phyloP scores from a whole-genome alignment of 1,284 basidiomycete genomes.

The Trichosporon inkin region DNA sequence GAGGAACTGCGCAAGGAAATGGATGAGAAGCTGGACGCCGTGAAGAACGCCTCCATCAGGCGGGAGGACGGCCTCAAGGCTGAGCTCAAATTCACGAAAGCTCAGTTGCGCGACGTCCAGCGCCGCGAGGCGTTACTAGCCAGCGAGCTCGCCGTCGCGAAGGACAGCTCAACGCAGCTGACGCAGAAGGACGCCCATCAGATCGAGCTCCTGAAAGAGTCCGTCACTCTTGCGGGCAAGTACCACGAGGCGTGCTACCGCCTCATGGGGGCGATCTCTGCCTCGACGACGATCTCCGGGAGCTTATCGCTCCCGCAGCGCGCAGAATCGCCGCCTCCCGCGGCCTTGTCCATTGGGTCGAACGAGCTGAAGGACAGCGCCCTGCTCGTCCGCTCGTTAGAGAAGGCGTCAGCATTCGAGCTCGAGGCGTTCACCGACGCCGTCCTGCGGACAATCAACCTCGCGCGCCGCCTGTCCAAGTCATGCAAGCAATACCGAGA shows the following conservation, averaged over 20 bases:
- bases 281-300: conserved; percentile 46
- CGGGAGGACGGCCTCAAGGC: conserved; percentile 49
- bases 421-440: conserved; percentile 77
- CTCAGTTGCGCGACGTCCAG: conserved; percentile 46
- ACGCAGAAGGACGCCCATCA: conserved; percentile 35
- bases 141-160: conserved; percentile 45
- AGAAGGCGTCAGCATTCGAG: conserved; percentile 60
- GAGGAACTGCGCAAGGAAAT: conserved; percentile 40
- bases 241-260: conserved; percentile 46
- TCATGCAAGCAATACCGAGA: conserved; percentile 92
- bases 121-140: conserved; percentile 40
- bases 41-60: conserved; percentile 42
- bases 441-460: conserved; percentile 70
- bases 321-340: conserved; percentile 21
- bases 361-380: conserved; percentile 33
- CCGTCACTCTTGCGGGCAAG: conserved; percentile 39
- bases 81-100: conserved; percentile 47
- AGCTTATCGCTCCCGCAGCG: conserved; percentile 24
- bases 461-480: conserved; percentile 94
- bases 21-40: conserved; percentile 42
- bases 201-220: conserved; percentile 38
- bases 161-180: conserved; percentile 33
- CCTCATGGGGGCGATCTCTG: conserved; percentile 40
- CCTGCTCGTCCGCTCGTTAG: conserved; percentile 37
- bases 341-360: not conserved